Conservation (phyloP, 305 asterid genomes). For the Fraxinus angustifolia region DNA sequence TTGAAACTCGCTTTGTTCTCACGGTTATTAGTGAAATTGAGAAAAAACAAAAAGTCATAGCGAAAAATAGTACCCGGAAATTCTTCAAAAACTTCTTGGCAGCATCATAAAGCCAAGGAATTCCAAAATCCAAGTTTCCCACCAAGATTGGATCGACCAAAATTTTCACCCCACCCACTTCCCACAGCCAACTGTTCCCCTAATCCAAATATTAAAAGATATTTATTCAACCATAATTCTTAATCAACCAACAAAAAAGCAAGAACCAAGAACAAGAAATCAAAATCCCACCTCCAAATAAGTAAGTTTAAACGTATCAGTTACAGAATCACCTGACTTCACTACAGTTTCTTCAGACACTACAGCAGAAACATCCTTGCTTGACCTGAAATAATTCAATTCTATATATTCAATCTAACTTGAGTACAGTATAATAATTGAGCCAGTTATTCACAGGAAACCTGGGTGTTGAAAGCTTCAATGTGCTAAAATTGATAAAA, state of each 20-base stretch:
- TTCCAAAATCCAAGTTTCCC: slow-evolving; percentile 89
- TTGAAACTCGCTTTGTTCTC: neutral
- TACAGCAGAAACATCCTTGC: slow-evolving; percentile 42
- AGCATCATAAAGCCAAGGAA: slow-evolving; percentile 86
- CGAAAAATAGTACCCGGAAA: slow-evolving; percentile 47
- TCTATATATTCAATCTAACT: neutral
- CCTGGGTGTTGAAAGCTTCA: slow-evolving; percentile 51
- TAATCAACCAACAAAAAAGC: neutral
- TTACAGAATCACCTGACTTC: slow-evolving; percentile 43
- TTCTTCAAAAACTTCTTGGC: slow-evolving; percentile 70
- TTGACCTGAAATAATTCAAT: slow-evolving; percentile 34
- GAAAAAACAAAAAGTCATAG: neutral
- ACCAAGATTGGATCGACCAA: slow-evolving; percentile 93
- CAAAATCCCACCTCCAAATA: slow-evolving; percentile 74
- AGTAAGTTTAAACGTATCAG: slow-evolving; percentile 63
- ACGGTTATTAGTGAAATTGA: neutral
- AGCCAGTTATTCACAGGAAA: neutral
- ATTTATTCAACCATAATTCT: neutral
- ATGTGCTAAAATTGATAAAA: slow-evolving; percentile 23
- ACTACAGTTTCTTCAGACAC: slow-evolving; percentile 51
- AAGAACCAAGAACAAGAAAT: slow-evolving; percentile 17
- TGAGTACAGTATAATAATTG: neutral
- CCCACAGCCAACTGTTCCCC: slow-evolving; percentile 97
- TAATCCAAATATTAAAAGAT: slow-evolving; percentile 24
- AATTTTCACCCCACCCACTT: slow-evolving; percentile 68